Conservation (phyloP, 352 stramenopile genomes). For the Phytophthora syringae region DNA sequence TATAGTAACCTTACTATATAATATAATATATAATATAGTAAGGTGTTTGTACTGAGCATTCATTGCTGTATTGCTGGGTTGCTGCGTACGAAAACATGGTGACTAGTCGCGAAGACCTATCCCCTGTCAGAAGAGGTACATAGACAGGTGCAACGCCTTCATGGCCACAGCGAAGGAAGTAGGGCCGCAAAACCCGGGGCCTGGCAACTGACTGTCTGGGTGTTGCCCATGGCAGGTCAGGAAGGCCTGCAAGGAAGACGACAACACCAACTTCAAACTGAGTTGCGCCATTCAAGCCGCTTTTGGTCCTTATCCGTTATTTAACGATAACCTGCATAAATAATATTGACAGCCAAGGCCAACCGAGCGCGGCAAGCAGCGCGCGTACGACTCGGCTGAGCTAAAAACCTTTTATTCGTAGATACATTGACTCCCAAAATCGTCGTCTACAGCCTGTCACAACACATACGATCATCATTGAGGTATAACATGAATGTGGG, state of each 20-base stretch:
- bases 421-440: neutral
- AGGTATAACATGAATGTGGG: neutral
- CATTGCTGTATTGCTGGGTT: no score
- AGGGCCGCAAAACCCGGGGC: no score
- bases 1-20: no score
- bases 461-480: neutral
- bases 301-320: neutral
- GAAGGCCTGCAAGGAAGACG: neutral
- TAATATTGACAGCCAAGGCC: neutral
- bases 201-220: no score
- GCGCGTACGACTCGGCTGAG: neutral
- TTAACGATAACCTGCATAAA: neutral
- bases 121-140: no score
- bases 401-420: neutral
- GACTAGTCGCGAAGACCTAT: no score
- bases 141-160: no score
- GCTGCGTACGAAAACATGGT: no score
- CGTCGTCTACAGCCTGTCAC: neutral
- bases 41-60: no score
- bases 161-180: no score
- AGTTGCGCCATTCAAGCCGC: neutral
- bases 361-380: neutral
- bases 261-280: neutral
- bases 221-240: conserved; percentile 6
- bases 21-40: no score